Base-by-base conservation (phyloP, 495 filamentous ascomycete genomes). In the Amorphotheca resinae region DNA sequence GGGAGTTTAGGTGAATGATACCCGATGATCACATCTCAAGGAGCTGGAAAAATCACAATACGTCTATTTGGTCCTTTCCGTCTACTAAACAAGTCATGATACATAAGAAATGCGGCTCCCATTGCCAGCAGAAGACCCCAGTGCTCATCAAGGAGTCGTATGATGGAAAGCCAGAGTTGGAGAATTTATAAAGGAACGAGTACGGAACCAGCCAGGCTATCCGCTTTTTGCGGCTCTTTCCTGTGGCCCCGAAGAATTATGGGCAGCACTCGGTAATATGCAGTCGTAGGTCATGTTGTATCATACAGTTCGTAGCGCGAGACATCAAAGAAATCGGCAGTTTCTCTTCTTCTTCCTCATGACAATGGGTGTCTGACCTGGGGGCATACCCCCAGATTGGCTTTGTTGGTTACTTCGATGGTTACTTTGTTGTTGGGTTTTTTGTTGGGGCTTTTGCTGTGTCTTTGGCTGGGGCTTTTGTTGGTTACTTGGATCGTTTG, bases 281-380 rank as follows among this genome's bases (percentile, higher is more conserved):
- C 46, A 48, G 23, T 55, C 44, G 40, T 50, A 48, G 46, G 20
- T 55, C 55, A 47, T 53, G 34, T 52, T 43, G 48, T 47, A 50
- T 57, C 51, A 36, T 57, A 48, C 42, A 30, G 46, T 55, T 49
- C 33, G 45, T 22, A 32, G 21, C 11, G 36, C 44, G 46, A 41
- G 22, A 41, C 36, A 51, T 74, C 68, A 87, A 55, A 86, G 63
- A 53, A 84, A 76, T 59, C 71, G 78, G 70, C 82, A 86, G 45
- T 65, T 70, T 44, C 76, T 68, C 68, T 77, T 84, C 74, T 84
- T 91, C 69, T 74, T 77, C 64, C 64, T 70, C 21, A 48, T 46
- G 11, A 50, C 46, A 33, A 54, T 66, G 65, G 58, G 36, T 5
- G 55, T 48, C 11, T 36, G 34, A 31, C 23, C 43, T 17, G 6